Evolutionary conservation across 2,329 filamentous ascomycete species (phyloP).

Genomic region (Shiraia bambusicola): DNA sequence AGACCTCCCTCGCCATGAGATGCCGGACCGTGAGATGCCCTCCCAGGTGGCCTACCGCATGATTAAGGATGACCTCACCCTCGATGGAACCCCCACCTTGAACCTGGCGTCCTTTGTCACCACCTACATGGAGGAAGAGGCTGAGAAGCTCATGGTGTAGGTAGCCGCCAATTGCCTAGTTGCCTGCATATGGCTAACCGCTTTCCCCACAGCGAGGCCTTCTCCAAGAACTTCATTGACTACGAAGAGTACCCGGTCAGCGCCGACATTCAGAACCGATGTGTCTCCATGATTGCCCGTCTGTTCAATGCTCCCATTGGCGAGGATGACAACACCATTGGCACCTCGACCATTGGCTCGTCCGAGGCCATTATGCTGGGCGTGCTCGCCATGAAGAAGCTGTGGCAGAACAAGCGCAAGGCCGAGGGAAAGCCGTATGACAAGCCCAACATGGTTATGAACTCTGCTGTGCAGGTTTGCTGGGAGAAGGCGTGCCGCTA

Average conservation of each 20-base stretch:
- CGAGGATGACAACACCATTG: slow-evolving; percentile 66
- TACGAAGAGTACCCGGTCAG: slow-evolving; percentile 55
- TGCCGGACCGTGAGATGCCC: slow-evolving; percentile 82
- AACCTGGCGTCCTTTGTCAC: slow-evolving; percentile 92
- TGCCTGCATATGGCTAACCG: slow-evolving; percentile 4
- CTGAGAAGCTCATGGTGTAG: slow-evolving; percentile 84
- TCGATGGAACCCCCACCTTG: slow-evolving; percentile 66
- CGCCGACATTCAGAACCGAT: slow-evolving; percentile 71
- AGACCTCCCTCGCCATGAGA: slow-evolving; percentile 79
- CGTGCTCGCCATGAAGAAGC: slow-evolving; percentile 90
- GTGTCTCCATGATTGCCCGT: slow-evolving; percentile 61
- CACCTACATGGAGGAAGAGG: slow-evolving; percentile 97
- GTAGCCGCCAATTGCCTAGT: slow-evolving; percentile 46
- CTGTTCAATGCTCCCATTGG: slow-evolving; percentile 78
- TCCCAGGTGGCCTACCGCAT: slow-evolving; percentile 90
- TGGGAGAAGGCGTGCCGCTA: slow-evolving; percentile 86
- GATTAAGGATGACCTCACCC: slow-evolving; percentile 85
- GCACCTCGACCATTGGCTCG: slow-evolving; percentile 84
- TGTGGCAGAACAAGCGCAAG: slow-evolving; percentile 84
- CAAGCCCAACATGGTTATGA: slow-evolving; percentile 92
- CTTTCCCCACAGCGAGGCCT: slow-evolving; percentile 59
- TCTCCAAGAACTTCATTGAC: slow-evolving; percentile 83
- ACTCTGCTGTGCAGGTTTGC: slow-evolving; percentile 91
- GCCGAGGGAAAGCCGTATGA: slow-evolving; percentile 79
- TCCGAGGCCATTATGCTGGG: slow-evolving; percentile 77